Base-by-base conservation (phyloP, 202 grass and related monocot species). In the Brachypodium distachyon region DNA sequence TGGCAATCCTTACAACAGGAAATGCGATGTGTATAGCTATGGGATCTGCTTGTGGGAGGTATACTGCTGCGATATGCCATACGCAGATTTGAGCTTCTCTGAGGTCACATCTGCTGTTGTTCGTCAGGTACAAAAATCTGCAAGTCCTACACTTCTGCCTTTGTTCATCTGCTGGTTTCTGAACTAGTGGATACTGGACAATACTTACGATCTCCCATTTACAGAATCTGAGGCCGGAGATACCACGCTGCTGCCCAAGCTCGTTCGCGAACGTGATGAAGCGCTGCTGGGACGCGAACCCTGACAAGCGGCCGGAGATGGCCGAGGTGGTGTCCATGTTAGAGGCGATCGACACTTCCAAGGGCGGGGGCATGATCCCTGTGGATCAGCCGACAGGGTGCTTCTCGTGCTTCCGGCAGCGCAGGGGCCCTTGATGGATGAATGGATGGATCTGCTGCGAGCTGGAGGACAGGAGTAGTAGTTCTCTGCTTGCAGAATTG, bases 21-120 rank as follows among this genome's bases (percentile, higher is more conserved):
- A 97, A 72, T 98, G 95, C 12, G 95, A 98, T 59, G 95, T 98
- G 7, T 98, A 98, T 68, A 98, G 95, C 79, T 98, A 88, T 14
- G 95, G 95, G 38, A 98, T 98, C 54, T 94, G 95, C 76, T 53
- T 98, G 7, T 98, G 95, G 95, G 95, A 98, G 70, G 86, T 92
- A 57, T 98, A 94, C 80, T 98, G 95, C 48, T 97, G 95, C 16
- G 91, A 97, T 78, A 97, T 97, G 95, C 95, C 95, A 23, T 97
- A 97, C 77, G 91, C 95, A 9, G 95, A 98, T 52, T 63, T 98
- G 70, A 98, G 89, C 84, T 94, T 98, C 79, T 83, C 91, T 0
- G 95, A 98, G 83, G 85, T 98, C 56, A 94, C 95, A 7, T 98
- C 95, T 33, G 95, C 91, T 8, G 95, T 98, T 40, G 95, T 98